Evolutionary conservation across 768 basidiomycete genomes (phyloP), one percentile per base, ranked within the genome.

Genomic region (Pseudohyphozyma bogoriensis): DNA sequence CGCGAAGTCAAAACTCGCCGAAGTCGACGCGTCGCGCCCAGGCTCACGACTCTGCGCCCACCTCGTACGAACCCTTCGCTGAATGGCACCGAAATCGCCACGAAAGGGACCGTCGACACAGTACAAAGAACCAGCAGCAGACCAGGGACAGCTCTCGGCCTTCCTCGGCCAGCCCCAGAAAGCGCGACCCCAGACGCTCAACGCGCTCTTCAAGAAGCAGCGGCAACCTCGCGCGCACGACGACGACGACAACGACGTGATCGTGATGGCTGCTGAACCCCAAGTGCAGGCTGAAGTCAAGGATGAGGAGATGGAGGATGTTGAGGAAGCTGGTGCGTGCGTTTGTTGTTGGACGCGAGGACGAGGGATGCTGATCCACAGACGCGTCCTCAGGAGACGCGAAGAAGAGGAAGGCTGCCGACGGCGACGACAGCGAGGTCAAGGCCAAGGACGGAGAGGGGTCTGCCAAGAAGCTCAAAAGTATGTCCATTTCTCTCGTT

Each of bases 401-500:
- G 4, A 42, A 42, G 40, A 42, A 42, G 40, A 18, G 40, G 8
- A 18, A 8, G 20, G 24, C 40, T n/a, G 40, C 24, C 40, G 40
- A 18, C 18, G 40, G 20, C 40, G 40, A 42, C 40, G 40, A 42
- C 20, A n/a, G 24, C 15, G 40, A 42, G 40, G 40, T 22, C 2
- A n/a, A 18, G 20, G 15, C 20, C 6, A 18, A 18, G 7, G 24
- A 42, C 7, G 40, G 20, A 22, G 24, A n/a, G 20, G 31, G 42
- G 6, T 44, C 58, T 7, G 50, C 58, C 18, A 59, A 64, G 28
- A 64, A 59, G 58, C 29, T n/a, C 35, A 49, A 53, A n/a, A n/a
- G n/a, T n/a, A n/a, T n/a, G n/a, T n/a, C n/a, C n/a, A n/a, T n/a
- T n/a, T n/a, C n/a, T n/a, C n/a, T n/a, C n/a, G n/a, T n/a, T n/a